phyloP scores from a whole-genome alignment of 768 basidiomycete species.

The Boletus fagicola region DNA sequence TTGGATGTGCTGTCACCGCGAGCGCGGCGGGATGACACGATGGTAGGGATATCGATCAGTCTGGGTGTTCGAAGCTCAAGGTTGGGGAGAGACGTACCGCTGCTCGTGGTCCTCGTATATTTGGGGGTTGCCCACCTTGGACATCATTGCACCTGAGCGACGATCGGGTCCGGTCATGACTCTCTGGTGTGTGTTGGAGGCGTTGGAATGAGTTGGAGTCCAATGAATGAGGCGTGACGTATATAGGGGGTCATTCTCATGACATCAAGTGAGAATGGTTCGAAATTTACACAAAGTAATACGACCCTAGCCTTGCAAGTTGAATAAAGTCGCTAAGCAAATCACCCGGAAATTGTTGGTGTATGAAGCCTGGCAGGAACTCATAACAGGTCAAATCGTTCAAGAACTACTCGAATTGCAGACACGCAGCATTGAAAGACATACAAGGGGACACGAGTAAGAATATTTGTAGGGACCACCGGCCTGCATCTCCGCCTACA shows the following conservation, averaged over 20 bases:
- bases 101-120: conserved; percentile 49
- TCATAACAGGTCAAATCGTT: neutral
- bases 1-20: conserved; percentile 21
- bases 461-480: conserved; percentile 34
- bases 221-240: neutral
- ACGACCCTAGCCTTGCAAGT: neutral
- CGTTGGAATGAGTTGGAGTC: neutral
- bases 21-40: neutral
- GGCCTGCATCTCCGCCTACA: conserved; percentile 26
- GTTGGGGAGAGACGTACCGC: conserved; percentile 33
- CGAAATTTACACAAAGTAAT: neutral
- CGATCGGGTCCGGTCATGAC: conserved; percentile 19
- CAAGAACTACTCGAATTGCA: neutral
- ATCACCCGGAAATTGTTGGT: too few species aligned
- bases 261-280: too few species aligned
- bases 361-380: neutral
- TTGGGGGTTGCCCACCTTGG: conserved; percentile 49
- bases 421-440: neutral
- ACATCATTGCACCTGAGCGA: conserved; percentile 44
- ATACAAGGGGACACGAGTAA: neutral
- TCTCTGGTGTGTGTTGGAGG: neutral
- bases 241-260: conserved; percentile 5
- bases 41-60: too few species aligned
- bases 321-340: neutral
- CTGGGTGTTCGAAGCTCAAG: neutral